Base-by-base conservation (phyloP, 2,329 filamentous ascomycete genomes). In the Cladosporium sp. region DNA sequence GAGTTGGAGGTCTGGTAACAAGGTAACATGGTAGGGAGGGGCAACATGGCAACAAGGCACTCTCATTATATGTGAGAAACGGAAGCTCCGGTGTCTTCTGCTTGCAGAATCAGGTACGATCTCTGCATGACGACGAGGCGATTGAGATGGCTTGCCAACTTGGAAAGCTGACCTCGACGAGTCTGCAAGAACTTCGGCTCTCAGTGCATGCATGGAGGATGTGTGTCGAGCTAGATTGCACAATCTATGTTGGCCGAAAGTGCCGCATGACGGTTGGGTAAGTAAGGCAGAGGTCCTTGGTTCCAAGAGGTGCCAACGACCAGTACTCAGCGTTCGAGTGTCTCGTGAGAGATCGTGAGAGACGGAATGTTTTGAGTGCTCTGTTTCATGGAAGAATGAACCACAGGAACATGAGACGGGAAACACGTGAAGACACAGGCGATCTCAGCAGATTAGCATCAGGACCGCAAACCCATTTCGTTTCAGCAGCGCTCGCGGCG, bases 1-100 rank as follows among this genome's bases (percentile, higher is more conserved):
- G 52, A 24, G 52, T 4, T 21, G 11, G 15, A 55, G n/a, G 14
- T 21, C 30, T 21, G 41, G 41, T 47, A 47, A n/a, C n/a, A 12
- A 21, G 41, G 41, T 47, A 47, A 55, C 52, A 55, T 55, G 52
- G 52, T 55, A 55, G 26, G 32, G 52, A 55, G 52, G 52, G 52
- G 52, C 52, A 55, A 55, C 28, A 34, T 55, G 26, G 30, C 52
- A 34, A 55, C 28, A 34, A n/a, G 26, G n/a, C 28, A 34, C 18
- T 55, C 52, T 55, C 52, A 55, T 34, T 34, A 21, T 28, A 4
- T 14, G 18, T n/a, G 52, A 55, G 18, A 55, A 34, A 18, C 52
- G 52, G 52, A 55, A 55, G 52, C 28, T 55, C 28, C 26, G 30
- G 28, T 55, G 52, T 32, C 2, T 47, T 47, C 7, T 11, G n/a